phyloP scores from a whole-genome alignment of 2,329 filamentous ascomycete genomes.

The Diaporthe ilicicola region DNA sequence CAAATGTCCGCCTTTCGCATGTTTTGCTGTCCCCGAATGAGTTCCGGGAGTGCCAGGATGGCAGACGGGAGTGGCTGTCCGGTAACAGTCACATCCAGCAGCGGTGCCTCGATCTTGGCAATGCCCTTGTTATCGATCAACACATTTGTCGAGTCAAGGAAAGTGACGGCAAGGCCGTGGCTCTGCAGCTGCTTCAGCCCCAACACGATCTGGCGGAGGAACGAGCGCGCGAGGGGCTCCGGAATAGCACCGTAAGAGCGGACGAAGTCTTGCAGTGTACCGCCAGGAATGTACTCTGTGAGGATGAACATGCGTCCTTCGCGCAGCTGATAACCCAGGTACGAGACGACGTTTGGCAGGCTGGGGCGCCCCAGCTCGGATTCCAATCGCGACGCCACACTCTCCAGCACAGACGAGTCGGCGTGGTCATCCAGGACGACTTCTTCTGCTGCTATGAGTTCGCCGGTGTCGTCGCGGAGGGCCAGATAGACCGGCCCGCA shows the following conservation, averaged over 20 bases:
- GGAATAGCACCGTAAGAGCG: neutral
- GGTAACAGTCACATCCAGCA: neutral
- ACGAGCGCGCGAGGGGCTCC: neutral
- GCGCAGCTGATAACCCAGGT: constrained; percentile 2
- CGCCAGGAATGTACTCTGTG: neutral
- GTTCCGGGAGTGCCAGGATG: neutral
- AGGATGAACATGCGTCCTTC: constrained; percentile 8
- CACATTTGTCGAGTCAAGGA: neutral
- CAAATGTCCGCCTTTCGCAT: constrained; percentile 19
- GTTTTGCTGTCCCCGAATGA: neutral
- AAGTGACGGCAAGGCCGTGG: neutral
- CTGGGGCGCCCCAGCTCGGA: neutral
- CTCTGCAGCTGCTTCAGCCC: constrained; percentile 11
- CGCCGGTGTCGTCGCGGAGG: constrained; percentile 16
- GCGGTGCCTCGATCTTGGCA: constrained; percentile 26
- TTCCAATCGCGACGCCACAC: neutral
- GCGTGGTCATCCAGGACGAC: neutral
- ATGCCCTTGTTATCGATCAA: neutral
- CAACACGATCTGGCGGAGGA: constrained; percentile 10
- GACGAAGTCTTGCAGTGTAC: constrained; percentile 13
- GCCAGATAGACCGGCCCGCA: constrained; percentile 24
- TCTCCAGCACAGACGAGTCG: neutral
- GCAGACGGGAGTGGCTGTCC: neutral
- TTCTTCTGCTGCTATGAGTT: constrained; percentile 24
- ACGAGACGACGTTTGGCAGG: constrained; percentile 14